These are phyloP conservation scores for Verticillium albo-atrum DNA, from an alignment of 2,329 filamentous ascomycete species.

Conservation along the genomic window DNA sequence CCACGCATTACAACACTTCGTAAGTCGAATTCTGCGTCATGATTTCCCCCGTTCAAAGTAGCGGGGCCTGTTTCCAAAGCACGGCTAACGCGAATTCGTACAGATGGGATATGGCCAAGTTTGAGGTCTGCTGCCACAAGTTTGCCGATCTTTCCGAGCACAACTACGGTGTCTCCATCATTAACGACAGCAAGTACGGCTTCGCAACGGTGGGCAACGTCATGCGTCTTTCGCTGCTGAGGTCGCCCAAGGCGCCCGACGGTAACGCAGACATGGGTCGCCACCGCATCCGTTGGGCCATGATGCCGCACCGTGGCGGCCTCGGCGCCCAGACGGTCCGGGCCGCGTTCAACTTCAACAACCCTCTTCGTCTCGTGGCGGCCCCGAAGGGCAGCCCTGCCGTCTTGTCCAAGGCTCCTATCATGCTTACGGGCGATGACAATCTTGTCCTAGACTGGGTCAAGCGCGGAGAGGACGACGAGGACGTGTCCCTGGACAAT, in stretches of 20 bases:
- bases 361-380: conserved; percentile 40
- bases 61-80: background rate
- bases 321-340: conserved; percentile 54
- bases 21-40: conserved; percentile 32
- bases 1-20: conserved; percentile 66
- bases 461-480: conserved; percentile 57
- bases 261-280: conserved; percentile 65
- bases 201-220: conserved; percentile 63
- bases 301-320: conserved; percentile 57
- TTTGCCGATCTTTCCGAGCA: conserved; percentile 68
- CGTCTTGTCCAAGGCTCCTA: conserved; percentile 21
- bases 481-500: conserved; percentile 18
- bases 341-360: conserved; percentile 64
- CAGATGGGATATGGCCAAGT: conserved; percentile 70
- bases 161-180: conserved; percentile 63
- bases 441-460: conserved; percentile 58
- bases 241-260: conserved; percentile 64
- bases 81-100: background rate
- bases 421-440: conserved; percentile 42
- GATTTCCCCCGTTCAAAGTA: background rate
- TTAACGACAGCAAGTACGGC: conserved; percentile 68
- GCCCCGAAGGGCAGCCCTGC: background rate
- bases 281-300: conserved; percentile 62
- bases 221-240: conserved; percentile 63
- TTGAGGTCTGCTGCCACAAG: conserved; percentile 73